Evolutionary conservation across 139 green algal genomes (phyloP).

Genomic region (Spirogloea muscicola): DNA sequence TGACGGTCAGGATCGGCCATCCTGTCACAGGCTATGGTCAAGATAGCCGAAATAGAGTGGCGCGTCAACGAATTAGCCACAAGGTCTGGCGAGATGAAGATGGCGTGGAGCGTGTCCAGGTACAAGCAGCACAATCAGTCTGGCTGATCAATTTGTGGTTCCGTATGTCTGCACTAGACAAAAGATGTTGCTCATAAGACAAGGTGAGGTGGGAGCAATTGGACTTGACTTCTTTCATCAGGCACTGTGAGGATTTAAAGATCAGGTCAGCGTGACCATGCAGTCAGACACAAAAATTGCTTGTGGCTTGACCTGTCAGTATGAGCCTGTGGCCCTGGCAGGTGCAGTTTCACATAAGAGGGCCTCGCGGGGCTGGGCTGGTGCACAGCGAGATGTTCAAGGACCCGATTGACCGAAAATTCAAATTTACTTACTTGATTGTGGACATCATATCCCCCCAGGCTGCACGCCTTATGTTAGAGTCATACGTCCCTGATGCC

Average conservation of each 20-base stretch:
- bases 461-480: slow-evolving; percentile 17
- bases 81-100: slow-evolving; percentile 75
- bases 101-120: slow-evolving; percentile 80
- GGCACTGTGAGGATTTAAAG: too few relatives aligned
- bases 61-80: slow-evolving; percentile 85
- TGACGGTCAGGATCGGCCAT: slow-evolving; percentile 15
- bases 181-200: background rate
- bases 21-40: slow-evolving; percentile 67
- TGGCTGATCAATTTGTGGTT: background rate
- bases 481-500: slow-evolving; percentile 32
- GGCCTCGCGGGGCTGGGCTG: slow-evolving; percentile 10
- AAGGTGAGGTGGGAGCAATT: background rate
- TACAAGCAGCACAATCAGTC: slow-evolving; percentile 27
- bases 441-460: slow-evolving; percentile 32
- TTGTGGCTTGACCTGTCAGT: background rate
- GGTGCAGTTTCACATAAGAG: slow-evolving; percentile 41
- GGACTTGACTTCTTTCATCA: too few relatives aligned
- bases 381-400: slow-evolving; percentile 33
- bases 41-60: slow-evolving; percentile 73
- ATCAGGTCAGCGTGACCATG: too few relatives aligned
- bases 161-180: background rate
- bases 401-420: slow-evolving; percentile 7
- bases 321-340: background rate
- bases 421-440: slow-evolving; percentile 32
- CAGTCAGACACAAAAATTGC: too few relatives aligned